These are phyloP conservation scores for Populus alba DNA, from an alignment of 345 rosid species.

Conservation along the genomic window DNA sequence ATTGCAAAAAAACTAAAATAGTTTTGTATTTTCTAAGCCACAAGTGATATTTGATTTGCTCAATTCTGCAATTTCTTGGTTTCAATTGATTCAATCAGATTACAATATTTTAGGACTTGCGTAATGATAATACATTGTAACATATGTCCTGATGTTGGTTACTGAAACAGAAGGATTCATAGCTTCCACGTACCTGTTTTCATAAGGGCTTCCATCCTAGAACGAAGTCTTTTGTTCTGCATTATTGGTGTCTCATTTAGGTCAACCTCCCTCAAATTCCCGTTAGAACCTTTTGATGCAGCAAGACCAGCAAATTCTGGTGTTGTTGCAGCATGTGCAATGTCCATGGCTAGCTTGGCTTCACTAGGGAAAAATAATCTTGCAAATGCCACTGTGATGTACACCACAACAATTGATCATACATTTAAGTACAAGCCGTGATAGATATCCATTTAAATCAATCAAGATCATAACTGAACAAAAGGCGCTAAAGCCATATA, in stretches of 20 bases:
- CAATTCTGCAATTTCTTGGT: not conserved
- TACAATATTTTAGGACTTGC: not conserved
- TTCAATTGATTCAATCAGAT: not conserved
- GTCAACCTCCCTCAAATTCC: constrained; percentile 76
- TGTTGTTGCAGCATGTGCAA: constrained; percentile 70
- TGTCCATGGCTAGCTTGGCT: constrained; percentile 91
- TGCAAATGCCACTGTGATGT: constrained; percentile 78
- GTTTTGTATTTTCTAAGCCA: not conserved
- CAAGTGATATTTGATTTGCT: not conserved
- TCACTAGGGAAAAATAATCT: constrained; percentile 77
- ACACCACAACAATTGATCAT: constrained; percentile 10
- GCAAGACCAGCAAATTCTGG: constrained; percentile 61
- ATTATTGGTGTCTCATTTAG: constrained; percentile 77
- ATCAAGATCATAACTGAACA: not conserved
- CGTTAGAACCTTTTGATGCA: constrained; percentile 52
- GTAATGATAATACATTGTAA: not conserved
- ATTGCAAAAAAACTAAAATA: not conserved
- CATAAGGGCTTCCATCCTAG: constrained; percentile 82
- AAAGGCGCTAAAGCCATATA: not conserved
- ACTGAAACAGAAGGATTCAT: constrained; percentile 1
- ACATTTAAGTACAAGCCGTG: not conserved
- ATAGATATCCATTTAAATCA: not conserved
- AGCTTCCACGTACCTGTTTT: constrained; percentile 61
- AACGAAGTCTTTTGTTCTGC: constrained; percentile 62
- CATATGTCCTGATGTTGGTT: not conserved